Base-by-base conservation (phyloP, 441 rosid species). In the Flueggea neowawraea region DNA sequence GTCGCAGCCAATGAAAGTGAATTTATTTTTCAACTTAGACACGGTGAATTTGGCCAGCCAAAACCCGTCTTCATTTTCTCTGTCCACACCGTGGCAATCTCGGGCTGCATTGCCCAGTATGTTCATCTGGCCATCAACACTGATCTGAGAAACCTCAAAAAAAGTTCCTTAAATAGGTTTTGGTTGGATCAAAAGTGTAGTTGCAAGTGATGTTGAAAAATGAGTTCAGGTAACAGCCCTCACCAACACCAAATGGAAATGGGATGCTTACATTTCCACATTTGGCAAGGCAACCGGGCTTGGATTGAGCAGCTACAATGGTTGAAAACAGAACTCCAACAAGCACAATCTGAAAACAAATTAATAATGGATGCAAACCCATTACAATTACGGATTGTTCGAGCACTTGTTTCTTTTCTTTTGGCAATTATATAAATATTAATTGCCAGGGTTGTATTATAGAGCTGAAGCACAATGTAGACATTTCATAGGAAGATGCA, bases 221-320 rank as follows among this genome's bases (percentile, higher is more conserved):
- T 4, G 39, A 0, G 32, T 22, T 41, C 0, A 47, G 15, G 31
- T 22, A 16, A 54, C 75, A 67, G n/a, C 41, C 57, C 13, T 62
- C 39, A 50, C 6, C 33, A 47, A 50, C 17, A 15, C 75, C 67
- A 47, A 71, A 71, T 5, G 75, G 75, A 6, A 32, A 71, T 10
- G 75, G 71, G 51, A 71, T 66, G 51, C 4, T 44, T 22, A 66
- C 6, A 52, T 47, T 31, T 16, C 73, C 73, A 48, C 68, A 69
- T 2, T 16, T 14, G 15, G 41, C 7, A 16, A 15, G 45, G 31
- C 69, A 69, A 4, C 12, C 14, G 50, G 50, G 12, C 50, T 47
- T 47, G 50, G 50, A 47, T 47, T 11, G 50, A 47, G 50, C 12
- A 47, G 12, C n/a, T 11, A 10, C 12, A 47, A 14, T 10, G 9